phyloP scores from a whole-genome alignment of 139 green algal species.

The Coelastrella sp. region DNA sequence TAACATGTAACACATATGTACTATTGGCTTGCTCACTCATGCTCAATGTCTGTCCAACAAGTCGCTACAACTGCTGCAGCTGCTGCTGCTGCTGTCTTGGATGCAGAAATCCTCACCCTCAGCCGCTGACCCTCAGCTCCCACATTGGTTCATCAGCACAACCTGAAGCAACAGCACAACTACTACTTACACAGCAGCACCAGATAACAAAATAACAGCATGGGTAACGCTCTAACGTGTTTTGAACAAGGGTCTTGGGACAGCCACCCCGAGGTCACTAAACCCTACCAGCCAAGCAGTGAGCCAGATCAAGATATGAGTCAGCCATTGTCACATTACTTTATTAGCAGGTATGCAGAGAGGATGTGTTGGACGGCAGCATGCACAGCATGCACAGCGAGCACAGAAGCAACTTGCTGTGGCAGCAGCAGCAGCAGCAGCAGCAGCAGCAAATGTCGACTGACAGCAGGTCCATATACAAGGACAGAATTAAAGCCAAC shows the following conservation, averaged over 20 bases:
- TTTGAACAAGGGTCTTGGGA: slow-evolving; percentile 28
- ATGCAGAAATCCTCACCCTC: not conserved
- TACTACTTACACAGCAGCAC: not conserved
- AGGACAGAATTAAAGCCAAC: too few species aligned
- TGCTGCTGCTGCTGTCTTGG: not conserved
- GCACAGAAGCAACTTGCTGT: not conserved
- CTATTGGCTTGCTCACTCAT: too few species aligned
- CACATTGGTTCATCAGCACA: not conserved
- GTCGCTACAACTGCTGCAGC: not conserved
- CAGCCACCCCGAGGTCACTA: not conserved
- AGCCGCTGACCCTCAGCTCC: not conserved
- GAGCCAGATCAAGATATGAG: slow-evolving; percentile 35
- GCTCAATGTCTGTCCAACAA: too few species aligned
- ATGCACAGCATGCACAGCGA: not conserved
- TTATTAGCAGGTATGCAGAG: slow-evolving; percentile 22
- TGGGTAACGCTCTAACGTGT: slow-evolving; percentile 20
- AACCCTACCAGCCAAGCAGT: not conserved
- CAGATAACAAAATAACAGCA: not conserved
- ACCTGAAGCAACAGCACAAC: not conserved
- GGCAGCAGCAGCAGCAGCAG: not conserved
- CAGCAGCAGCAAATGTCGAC: too few species aligned
- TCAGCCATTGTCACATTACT: slow-evolving; percentile 37
- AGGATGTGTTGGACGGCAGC: not conserved
- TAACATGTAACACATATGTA: too few species aligned
- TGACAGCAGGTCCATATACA: too few species aligned